Evolutionary conservation across 495 filamentous ascomycete species (phyloP).

Genomic region (Talaromyces borbonicus): DNA sequence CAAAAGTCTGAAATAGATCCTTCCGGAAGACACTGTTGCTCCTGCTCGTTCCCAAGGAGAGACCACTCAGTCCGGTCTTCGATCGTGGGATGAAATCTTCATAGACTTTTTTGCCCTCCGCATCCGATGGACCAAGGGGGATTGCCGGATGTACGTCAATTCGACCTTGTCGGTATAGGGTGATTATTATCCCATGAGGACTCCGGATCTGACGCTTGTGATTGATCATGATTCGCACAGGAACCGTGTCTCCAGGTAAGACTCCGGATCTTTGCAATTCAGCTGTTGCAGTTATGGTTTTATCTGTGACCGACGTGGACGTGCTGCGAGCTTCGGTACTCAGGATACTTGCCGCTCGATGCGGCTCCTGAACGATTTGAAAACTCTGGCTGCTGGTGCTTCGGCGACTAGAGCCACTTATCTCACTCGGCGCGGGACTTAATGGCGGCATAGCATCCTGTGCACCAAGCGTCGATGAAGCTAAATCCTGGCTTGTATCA

Average conservation of each 20-base stretch:
- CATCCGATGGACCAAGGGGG: constrained; percentile 47
- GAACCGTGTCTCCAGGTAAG: constrained; percentile 73
- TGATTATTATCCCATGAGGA: constrained; percentile 85
- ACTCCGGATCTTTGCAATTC: constrained; percentile 75
- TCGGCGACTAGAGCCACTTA: constrained; percentile 51
- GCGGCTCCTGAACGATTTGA: constrained; percentile 28
- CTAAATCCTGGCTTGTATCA: constrained; percentile 26
- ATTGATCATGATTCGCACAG: constrained; percentile 69
- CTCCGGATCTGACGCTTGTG: constrained; percentile 83
- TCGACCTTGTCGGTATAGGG: constrained; percentile 81
- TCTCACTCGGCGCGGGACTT: constrained; percentile 51
- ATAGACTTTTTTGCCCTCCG: constrained; percentile 57
- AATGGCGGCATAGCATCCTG: constrained; percentile 31
- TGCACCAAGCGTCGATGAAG: constrained; percentile 16
- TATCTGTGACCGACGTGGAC: constrained; percentile 34
- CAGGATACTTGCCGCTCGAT: constrained; percentile 27
- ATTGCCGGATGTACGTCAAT: constrained; percentile 78
- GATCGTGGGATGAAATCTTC: constrained; percentile 79
- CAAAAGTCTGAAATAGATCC: constrained; percentile 78
- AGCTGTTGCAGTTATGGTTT: constrained; percentile 79
- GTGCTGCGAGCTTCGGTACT: constrained; percentile 35
- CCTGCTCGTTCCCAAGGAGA: constrained; percentile 71
- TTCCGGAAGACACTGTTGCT: constrained; percentile 86
- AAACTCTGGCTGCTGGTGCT: constrained; percentile 52
- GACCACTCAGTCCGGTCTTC: constrained; percentile 60